Evolutionary conservation across 2,329 filamentous ascomycete species (phyloP), one percentile per base, ranked within the genome.

Genomic region (Aspergillus sp.): DNA sequence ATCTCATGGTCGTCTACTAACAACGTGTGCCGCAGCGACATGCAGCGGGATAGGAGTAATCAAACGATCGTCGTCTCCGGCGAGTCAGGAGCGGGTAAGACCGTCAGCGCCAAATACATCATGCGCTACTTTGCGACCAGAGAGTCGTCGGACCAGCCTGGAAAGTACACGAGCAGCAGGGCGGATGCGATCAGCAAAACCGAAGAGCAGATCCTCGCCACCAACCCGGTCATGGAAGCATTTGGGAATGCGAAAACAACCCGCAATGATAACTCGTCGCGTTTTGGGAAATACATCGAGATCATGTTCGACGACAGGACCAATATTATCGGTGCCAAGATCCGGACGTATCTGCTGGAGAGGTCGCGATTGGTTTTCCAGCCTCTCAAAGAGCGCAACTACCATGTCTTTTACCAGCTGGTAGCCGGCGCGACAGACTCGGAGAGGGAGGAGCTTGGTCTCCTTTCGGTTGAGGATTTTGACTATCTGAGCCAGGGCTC

Each of bases 241-340:
- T 98, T 98, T 56, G 91, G 91, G 59, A 98, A 98, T 68, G 91
- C 91, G 34, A 98, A 98, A 68, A 98, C 91, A n/a, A 98, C 91
- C 8, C 76, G 91, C 59, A 98, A 98, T 67, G 91, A 98, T 66
- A 98, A 98, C 66, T 98, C 91, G 27, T 98, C 91, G 26, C 78
- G 91, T 53, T 98, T 98, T 63, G 91, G 91, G 60, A 98, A 98
- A 71, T 98, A 98, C 62, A 96, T 98, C 51, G 91, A 98, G 67
- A 98, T 98, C 58, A 89, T 96, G 86, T 98, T 98, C 61, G 88
- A 96, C 65, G 77, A 85, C 42, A 76, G 81, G 52, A 94, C 86
- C 41, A 91, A 93, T 58, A 98, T 98, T 51, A 95, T 96, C 54
- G 91, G 91, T 47, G 91, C 91, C 35, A 93, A 93, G 68, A 98